Base-by-base conservation (phyloP, 306 rosid genomes). In the Corylus americana region DNA sequence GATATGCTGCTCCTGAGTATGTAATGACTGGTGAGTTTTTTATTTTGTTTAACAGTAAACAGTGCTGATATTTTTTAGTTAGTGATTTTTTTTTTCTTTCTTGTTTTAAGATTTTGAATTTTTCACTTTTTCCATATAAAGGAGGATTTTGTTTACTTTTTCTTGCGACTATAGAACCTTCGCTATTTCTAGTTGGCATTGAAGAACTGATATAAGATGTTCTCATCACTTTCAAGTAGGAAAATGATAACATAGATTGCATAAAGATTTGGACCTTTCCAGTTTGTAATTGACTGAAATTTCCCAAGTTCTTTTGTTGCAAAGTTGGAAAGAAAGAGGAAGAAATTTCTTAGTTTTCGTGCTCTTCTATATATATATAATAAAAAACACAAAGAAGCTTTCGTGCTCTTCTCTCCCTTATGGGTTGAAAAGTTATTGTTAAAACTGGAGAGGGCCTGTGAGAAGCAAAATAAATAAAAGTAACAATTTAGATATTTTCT, bases 1-100 rank as follows among this genome's bases (percentile, higher is more conserved):
- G 98, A 79, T 93, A 93, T 84, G 97, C 97, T 79, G 98, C 98
- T 47, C 98, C 98, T 0, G 98, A 93, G 87, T 93, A 93, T 79
- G 90, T 93, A 73, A 93, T 93, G 98, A 93, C 98, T 72, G 98
- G 98, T 93, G 87, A 86, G 98, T 87, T 78, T 55, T 58, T 70
- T 47, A 55, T 12, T 49, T 17, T 29, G 8, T n/a, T 20, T 47
- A 7, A 4, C 22, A 47, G 71, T 54, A 17, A 44, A 25, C 69
- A 55, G 35, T 78, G 55, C 61, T 79, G 64, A 12, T 48, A 25
- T 61, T 76, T 70, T 18, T 75, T 35, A n/a, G 31, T 18, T 64
- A 2, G 70, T 35, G 11, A 16, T 42, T 42, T 42, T 42, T 64
- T 49, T 13, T 79, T 53, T 66, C 67, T 31, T 10, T 25, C 62